phyloP scores from a whole-genome alignment of 1,284 basidiomycete genomes.

The Trichosporon sp. region DNA sequence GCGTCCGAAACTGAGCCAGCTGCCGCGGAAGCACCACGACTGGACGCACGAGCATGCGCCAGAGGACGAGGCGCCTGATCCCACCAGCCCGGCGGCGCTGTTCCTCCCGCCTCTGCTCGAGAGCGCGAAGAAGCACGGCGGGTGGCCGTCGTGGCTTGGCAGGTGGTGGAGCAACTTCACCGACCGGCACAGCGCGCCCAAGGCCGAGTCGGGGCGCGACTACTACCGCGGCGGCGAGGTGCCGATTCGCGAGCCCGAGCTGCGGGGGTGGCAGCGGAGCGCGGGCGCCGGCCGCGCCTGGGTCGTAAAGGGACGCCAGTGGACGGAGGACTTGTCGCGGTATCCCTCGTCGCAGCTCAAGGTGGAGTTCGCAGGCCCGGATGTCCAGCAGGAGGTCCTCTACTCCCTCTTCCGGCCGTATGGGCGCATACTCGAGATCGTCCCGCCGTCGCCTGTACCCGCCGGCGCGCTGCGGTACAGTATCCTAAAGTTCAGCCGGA shows the following conservation, averaged over 20 bases:
- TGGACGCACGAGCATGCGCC: conserved; percentile 17
- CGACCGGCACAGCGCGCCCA: not conserved
- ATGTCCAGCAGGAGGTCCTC: conserved; percentile 65
- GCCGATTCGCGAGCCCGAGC: conserved; percentile 2
- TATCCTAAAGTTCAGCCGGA: conserved; percentile 58
- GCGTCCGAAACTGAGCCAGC: conserved; percentile 30
- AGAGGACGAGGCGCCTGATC: conserved; percentile 19
- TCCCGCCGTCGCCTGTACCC: conserved; percentile 58
- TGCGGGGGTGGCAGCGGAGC: conserved; percentile 20
- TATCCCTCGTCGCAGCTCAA: conserved; percentile 68
- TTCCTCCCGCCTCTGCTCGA: conserved; percentile 39
- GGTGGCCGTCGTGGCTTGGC: conserved; percentile 45
- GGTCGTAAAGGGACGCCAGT: conserved; percentile 75
- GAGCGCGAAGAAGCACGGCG: conserved; percentile 38
- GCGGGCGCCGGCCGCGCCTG: conserved; percentile 59
- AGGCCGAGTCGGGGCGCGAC: conserved; percentile 11
- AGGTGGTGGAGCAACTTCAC: conserved; percentile 34
- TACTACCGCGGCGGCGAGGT: conserved; percentile 13
- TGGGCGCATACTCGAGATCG: conserved; percentile 68
- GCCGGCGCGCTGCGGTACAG: conserved; percentile 64
- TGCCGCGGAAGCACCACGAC: conserved; percentile 22
- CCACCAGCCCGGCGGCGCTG: conserved; percentile 29
- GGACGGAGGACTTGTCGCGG: conserved; percentile 82
- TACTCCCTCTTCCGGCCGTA: conserved; percentile 57
- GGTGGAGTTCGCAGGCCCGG: conserved; percentile 80